phyloP scores from a whole-genome alignment of 1,139 yeast species.

The Blastobotrys serpentis region DNA sequence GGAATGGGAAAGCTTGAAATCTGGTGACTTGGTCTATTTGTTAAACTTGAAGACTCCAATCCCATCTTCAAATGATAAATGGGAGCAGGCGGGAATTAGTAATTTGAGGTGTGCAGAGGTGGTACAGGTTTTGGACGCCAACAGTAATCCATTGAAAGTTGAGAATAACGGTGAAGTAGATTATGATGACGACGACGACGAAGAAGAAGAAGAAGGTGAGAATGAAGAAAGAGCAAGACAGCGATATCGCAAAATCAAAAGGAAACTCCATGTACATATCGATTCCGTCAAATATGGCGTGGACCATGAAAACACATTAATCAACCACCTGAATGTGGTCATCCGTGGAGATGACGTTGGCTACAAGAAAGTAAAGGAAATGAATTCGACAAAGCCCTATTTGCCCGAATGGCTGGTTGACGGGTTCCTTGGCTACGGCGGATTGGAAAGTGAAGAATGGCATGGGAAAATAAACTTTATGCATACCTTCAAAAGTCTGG shows the following conservation, averaged over 20 bases:
- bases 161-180: slow-evolving; percentile 4
- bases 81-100: slow-evolving; percentile 25
- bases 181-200: slow-evolving; percentile 9
- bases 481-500: slow-evolving; percentile 26
- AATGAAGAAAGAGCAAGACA: slow-evolving; percentile 17
- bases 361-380: not conserved
- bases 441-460: slow-evolving; percentile 24
- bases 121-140: slow-evolving; percentile 26
- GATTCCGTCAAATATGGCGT: slow-evolving; percentile 20
- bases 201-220: not conserved
- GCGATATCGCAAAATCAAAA: slow-evolving; percentile 14
- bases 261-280: slow-evolving; percentile 21
- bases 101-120: slow-evolving; percentile 32
- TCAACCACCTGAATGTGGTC: slow-evolving; percentile 28
- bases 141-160: slow-evolving; percentile 18
- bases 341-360: not conserved
- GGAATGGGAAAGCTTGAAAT: slow-evolving; percentile 38
- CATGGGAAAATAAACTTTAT: slow-evolving; percentile 23
- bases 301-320: slow-evolving; percentile 11
- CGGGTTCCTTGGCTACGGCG: slow-evolving; percentile 40
- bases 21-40: slow-evolving; percentile 37
- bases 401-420: slow-evolving; percentile 44
- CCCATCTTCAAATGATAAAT: slow-evolving; percentile 16
- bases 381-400: not conserved
- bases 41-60: slow-evolving; percentile 27